Conservation (phyloP, 2,329 filamentous ascomycete genomes). For the Mariannaea sp. region DNA sequence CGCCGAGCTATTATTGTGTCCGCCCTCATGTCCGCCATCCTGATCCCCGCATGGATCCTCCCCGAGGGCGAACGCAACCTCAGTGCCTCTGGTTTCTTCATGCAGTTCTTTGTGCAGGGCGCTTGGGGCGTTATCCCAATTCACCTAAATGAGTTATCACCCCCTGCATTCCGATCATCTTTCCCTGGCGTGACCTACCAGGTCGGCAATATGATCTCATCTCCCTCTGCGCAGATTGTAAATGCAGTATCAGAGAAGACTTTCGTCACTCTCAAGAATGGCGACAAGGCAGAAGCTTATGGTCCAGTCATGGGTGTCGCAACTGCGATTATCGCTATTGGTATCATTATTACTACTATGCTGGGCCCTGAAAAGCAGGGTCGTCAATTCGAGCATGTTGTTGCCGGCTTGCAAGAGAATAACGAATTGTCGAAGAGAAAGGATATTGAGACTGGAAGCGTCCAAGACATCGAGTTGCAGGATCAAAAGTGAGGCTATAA, state of each 20-base stretch:
- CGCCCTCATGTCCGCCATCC: slow-evolving; percentile 60
- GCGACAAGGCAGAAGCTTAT: slow-evolving; percentile 68
- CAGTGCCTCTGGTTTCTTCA: slow-evolving; percentile 69
- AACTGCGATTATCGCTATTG: slow-evolving; percentile 74
- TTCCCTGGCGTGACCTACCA: slow-evolving; percentile 76
- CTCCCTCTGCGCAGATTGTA: slow-evolving; percentile 75
- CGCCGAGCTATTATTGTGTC: slow-evolving; percentile 68
- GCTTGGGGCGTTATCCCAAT: slow-evolving; percentile 73
- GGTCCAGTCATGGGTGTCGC: slow-evolving; percentile 77
- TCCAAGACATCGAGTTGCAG: slow-evolving; percentile 33
- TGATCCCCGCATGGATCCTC: slow-evolving; percentile 75
- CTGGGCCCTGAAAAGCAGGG: slow-evolving; percentile 77
- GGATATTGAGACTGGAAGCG: slow-evolving; percentile 36
- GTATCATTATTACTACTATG: slow-evolving; percentile 70
- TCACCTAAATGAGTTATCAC: slow-evolving; percentile 75
- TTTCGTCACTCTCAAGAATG: slow-evolving; percentile 58
- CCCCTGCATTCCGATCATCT: slow-evolving; percentile 70
- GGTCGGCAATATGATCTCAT: slow-evolving; percentile 75
- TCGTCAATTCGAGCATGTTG: slow-evolving; percentile 67
- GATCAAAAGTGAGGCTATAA: slow-evolving; percentile 12
- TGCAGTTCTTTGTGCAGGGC: slow-evolving; percentile 70
- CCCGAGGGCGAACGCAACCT: slow-evolving; percentile 63
- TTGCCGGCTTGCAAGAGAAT: slow-evolving; percentile 43
- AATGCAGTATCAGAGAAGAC: slow-evolving; percentile 72
- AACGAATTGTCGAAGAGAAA: slow-evolving; percentile 28